A percentile compares a stretch with the other conserved stretches of the same genome.
phyloP scores from a whole-genome alignment of 2,329 filamentous ascomycete species.

The Fusarium odoratissimum region DNA sequence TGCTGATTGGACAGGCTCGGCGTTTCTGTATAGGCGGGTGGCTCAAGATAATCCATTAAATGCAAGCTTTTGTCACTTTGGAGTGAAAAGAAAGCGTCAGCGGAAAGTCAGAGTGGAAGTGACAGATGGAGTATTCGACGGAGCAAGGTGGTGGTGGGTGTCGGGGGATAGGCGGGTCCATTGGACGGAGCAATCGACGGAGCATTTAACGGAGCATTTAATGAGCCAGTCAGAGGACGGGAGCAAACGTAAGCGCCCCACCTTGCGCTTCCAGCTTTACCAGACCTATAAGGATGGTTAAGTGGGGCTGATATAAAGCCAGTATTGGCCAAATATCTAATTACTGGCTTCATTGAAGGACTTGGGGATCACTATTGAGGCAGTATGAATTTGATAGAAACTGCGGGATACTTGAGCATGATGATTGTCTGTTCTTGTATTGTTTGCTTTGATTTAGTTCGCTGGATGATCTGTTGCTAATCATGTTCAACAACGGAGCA shows the following conservation, averaged over 20 bases:
- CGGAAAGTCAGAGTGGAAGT: not conserved
- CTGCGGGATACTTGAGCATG: accelerated
- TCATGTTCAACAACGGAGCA: not conserved
- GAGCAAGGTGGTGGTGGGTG: not conserved
- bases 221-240: not conserved
- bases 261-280: no score
- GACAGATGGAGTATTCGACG: not conserved
- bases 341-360: not conserved
- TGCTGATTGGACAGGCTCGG: not conserved
- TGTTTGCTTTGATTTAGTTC: not conserved
- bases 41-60: not conserved
- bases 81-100: not conserved
- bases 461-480: not conserved
- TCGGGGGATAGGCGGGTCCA: not conserved
- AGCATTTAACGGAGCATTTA: not conserved
- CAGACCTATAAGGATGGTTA: not conserved
- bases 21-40: not conserved
- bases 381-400: not conserved
- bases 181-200: not conserved
- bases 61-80: accelerated
- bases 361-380: accelerated
- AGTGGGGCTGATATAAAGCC: not conserved
- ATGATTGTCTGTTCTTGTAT: accelerated
- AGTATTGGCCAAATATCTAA: not conserved
- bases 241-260: not conserved